Percentiles rank a stretch among this genome's conserved stretches.
Evolutionary conservation across 495 filamentous ascomycete genomes (phyloP).

Genomic region (Aspergillus asperescens): DNA sequence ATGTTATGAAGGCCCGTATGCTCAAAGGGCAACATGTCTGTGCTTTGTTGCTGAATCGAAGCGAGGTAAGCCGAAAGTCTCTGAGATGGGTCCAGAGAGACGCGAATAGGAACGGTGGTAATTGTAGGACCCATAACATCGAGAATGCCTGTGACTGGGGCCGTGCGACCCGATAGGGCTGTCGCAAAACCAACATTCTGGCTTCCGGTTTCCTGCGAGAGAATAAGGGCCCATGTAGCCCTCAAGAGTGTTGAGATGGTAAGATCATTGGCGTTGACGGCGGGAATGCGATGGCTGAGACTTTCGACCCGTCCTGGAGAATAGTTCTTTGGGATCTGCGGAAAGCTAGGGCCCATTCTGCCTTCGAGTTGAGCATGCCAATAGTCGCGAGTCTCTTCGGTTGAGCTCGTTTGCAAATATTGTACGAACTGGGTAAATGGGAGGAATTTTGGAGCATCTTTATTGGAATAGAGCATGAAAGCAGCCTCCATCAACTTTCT

Average conservation of each 20-base stretch:
- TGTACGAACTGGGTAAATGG: slow-evolving; percentile 19
- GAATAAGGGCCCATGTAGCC: slow-evolving; percentile 37
- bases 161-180: slow-evolving; percentile 36
- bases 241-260: slow-evolving; percentile 43
- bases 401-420: slow-evolving; percentile 13
- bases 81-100: slow-evolving; percentile 21
- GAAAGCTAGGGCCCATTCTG: slow-evolving; percentile 10
- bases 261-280: slow-evolving; percentile 6
- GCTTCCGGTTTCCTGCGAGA: slow-evolving; percentile 27
- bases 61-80: slow-evolving; percentile 28
- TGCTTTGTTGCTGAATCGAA: slow-evolving; percentile 30
- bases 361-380: slow-evolving; percentile 5
- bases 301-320: neutral
- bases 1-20: slow-evolving; percentile 16
- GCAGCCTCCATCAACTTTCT: slow-evolving; percentile 18
- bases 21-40: slow-evolving; percentile 15
- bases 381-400: slow-evolving; percentile 10
- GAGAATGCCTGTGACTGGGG: slow-evolving; percentile 31
- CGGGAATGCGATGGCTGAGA: neutral
- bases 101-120: slow-evolving; percentile 31
- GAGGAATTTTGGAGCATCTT: neutral
- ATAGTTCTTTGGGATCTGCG: slow-evolving; percentile 2
- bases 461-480: neutral
- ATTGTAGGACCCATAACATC: slow-evolving; percentile 42
- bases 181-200: slow-evolving; percentile 39